Conservation (phyloP, 495 filamentous ascomycete species). For the Daldinia concentrica region DNA sequence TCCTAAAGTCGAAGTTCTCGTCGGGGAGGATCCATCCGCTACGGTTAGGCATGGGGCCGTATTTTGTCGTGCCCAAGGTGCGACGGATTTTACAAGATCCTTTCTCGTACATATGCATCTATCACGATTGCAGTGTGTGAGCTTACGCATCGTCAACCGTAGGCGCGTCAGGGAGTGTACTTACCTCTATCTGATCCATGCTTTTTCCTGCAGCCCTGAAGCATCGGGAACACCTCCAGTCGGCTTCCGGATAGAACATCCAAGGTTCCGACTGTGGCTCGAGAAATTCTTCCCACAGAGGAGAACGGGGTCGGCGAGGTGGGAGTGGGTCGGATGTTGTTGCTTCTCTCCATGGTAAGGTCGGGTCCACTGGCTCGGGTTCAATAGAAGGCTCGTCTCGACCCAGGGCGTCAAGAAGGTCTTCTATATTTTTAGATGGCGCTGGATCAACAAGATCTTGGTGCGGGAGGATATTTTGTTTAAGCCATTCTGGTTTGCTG, state of each 20-base stretch:
- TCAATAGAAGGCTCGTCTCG: background rate
- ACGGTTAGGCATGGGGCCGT: slow-evolving; percentile 15
- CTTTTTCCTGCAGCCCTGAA: slow-evolving; percentile 21
- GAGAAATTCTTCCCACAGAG: slow-evolving; percentile 1
- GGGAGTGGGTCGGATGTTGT: background rate
- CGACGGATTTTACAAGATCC: slow-evolving; percentile 31
- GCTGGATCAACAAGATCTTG: background rate
- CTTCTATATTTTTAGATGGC: background rate
- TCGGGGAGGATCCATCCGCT: slow-evolving; percentile 26
- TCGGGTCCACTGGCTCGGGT: background rate
- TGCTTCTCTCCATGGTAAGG: slow-evolving; percentile 6
- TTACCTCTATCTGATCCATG: slow-evolving; percentile 12
- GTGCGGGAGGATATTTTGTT: background rate
- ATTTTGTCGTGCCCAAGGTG: background rate
- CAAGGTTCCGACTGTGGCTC: background rate
- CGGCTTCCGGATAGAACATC: background rate
- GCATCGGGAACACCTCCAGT: slow-evolving; percentile 31
- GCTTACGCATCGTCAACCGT: background rate
- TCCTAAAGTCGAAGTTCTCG: slow-evolving; percentile 7
- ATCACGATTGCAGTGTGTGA: slow-evolving; percentile 1
- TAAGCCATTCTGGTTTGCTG: background rate
- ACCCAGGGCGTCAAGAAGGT: background rate
- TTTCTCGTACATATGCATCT: slow-evolving; percentile 12
- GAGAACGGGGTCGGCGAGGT: slow-evolving; percentile 7
- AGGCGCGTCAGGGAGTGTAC: background rate